These are phyloP conservation scores for Lentinula edodes DNA, from an alignment of 768 basidiomycete genomes.

Conservation along the genomic window DNA sequence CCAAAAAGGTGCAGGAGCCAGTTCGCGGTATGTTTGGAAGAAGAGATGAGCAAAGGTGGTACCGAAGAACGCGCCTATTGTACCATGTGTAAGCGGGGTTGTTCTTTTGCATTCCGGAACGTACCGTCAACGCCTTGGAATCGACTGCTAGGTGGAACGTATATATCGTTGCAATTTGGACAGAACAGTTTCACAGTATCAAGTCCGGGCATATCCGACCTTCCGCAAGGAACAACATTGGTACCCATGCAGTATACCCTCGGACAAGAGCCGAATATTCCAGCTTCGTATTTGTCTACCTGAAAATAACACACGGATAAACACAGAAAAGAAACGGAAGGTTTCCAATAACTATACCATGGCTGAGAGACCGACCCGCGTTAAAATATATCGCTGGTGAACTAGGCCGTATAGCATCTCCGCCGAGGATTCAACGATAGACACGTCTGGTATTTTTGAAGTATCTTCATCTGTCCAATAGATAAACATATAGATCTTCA, in stretches of 20 bases:
- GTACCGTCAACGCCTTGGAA: constrained; percentile 94
- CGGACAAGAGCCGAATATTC: constrained; percentile 90
- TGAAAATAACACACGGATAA: constrained; percentile 26
- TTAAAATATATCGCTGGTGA: constrained; percentile 96
- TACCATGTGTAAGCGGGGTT: not conserved
- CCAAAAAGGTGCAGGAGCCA: constrained; percentile 92
- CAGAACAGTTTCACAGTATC: constrained; percentile 99
- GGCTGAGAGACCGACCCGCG: constrained; percentile 85
- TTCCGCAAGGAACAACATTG: constrained; percentile 91
- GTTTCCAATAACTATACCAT: constrained; percentile 60
- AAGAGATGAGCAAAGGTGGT: constrained; percentile 98
- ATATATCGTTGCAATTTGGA: constrained; percentile 97
- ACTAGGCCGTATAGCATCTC: constrained; percentile 97
- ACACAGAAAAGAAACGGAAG: constrained; percentile 3
- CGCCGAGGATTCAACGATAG: constrained; percentile 95
- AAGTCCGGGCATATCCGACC: constrained; percentile 91
- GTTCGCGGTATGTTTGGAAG: constrained; percentile 95
- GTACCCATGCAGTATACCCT: constrained; percentile 88
- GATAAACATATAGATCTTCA: constrained; percentile 8
- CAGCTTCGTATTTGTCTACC: constrained; percentile 94
- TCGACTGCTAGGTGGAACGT: constrained; percentile 89
- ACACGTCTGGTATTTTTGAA: constrained; percentile 94
- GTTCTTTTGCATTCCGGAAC: constrained; percentile 17
- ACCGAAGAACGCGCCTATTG: constrained; percentile 93
- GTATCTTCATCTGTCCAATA: constrained; percentile 73